Evolutionary conservation across 345 rosid species (phyloP).

Genomic region (Eucalyptus cloeziana): DNA sequence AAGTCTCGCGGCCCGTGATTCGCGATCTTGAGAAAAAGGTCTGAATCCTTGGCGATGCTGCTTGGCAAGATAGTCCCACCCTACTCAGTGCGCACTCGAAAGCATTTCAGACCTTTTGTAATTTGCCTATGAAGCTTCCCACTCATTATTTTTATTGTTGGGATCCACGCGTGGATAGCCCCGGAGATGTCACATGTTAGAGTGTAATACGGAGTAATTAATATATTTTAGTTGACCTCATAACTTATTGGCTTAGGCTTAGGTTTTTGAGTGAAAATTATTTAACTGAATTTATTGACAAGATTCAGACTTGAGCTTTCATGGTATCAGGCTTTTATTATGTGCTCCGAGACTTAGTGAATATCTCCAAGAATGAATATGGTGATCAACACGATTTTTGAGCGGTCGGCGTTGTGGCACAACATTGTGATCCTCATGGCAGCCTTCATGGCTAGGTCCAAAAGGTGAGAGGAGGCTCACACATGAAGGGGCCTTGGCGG

Average conservation of each 20-base stretch:
- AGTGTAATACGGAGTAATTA: no score
- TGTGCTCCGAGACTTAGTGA: no score
- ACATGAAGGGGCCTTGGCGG: neutral
- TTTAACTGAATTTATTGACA: accelerated
- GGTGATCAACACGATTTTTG: no score
- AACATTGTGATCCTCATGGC: no score
- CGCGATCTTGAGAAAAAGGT: neutral
- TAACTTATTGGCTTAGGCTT: no score
- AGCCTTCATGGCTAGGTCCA: neutral
- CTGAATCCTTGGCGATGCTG: neutral
- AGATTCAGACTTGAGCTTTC: neutral
- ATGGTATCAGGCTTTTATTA: no score
- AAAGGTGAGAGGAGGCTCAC: neutral
- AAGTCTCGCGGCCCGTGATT: neutral
- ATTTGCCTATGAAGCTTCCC: neutral
- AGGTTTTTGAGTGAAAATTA: no score
- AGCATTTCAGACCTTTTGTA: neutral
- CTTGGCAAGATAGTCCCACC: neutral
- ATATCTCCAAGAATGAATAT: neutral
- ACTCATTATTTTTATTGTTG: neutral
- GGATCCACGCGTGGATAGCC: neutral
- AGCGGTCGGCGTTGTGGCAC: no score
- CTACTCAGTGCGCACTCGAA: neutral
- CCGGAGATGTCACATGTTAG: neutral
- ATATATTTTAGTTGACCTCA: accelerated